Percentiles rank a stretch among this genome's conserved stretches.
phyloP scores from a whole-genome alignment of 371 early-diverging fungal species.

The Sporodiniella umbellata region DNA sequence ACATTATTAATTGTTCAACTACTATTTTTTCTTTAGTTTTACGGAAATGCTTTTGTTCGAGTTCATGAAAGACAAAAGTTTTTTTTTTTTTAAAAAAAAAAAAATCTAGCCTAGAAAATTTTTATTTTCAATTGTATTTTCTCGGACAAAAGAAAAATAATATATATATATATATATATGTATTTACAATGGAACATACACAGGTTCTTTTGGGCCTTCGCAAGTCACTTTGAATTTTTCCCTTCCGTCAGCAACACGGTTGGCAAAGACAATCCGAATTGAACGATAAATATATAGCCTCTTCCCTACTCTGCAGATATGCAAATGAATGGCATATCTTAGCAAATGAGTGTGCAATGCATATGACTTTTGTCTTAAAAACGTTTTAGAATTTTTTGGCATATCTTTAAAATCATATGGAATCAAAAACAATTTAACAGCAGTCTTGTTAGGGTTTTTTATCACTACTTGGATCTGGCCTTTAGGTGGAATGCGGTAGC shows the following conservation, averaged over 20 bases:
- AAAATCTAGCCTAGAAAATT: too few relatives aligned
- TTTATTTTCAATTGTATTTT: too few relatives aligned
- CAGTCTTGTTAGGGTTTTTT: slow-evolving; percentile 78
- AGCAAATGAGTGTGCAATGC: slow-evolving; percentile 19
- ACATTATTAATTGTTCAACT: too few relatives aligned
- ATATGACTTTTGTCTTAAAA: slow-evolving; percentile 78
- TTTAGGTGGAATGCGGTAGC: slow-evolving; percentile 69
- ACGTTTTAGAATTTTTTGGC: slow-evolving; percentile 73
- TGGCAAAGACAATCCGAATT: slow-evolving; percentile 77
- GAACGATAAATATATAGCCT: slow-evolving; percentile 63
- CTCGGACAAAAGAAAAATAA: too few relatives aligned
- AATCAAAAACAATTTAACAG: slow-evolving; percentile 76
- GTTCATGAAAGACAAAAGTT: too few relatives aligned
- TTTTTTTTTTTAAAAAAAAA: too few relatives aligned
- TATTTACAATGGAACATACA: slow-evolving; percentile 30
- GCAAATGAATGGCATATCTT: slow-evolving; percentile 78
- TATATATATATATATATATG: too few relatives aligned
- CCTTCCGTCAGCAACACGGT: slow-evolving; percentile 53
- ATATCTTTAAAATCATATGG: slow-evolving; percentile 81
- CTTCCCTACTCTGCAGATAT: slow-evolving; percentile 57
- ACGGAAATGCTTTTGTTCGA: too few relatives aligned
- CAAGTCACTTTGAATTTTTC: slow-evolving; percentile 61
- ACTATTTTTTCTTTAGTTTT: too few relatives aligned
- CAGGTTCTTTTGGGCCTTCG: slow-evolving; percentile 58
- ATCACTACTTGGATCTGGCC: slow-evolving; percentile 85